phyloP scores from a whole-genome alignment of 106 monocot genomes.

The Posidonia australis region DNA sequence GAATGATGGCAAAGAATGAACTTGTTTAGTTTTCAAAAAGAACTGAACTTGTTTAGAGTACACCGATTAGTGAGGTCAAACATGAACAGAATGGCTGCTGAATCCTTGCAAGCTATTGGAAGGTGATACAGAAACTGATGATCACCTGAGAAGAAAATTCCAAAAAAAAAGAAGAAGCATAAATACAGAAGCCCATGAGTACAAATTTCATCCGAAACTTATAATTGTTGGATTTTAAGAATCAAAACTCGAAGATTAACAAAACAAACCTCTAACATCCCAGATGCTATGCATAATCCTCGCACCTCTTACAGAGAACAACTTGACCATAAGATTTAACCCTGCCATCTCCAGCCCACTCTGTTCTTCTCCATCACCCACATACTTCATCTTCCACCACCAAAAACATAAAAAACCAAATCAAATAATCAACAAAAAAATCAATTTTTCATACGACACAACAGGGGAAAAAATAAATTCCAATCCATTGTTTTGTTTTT shows the following conservation, averaged over 20 bases:
- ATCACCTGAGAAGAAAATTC: slow-evolving; percentile 35
- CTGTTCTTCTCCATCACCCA: slow-evolving; percentile 49
- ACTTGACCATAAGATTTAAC: slow-evolving; percentile 74
- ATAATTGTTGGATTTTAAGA: background rate
- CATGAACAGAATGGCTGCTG: slow-evolving; percentile 86
- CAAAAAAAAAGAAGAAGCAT: too few relatives aligned
- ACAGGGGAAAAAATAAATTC: background rate
- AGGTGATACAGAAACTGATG: slow-evolving; percentile 43
- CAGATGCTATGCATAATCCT: slow-evolving; percentile 61
- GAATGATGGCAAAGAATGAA: background rate
- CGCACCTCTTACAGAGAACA: slow-evolving; percentile 41
- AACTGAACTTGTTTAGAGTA: slow-evolving; percentile 59
- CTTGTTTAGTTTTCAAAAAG: too few relatives aligned
- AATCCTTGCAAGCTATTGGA: slow-evolving; percentile 88
- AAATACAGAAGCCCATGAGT: too few relatives aligned
- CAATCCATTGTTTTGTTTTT: background rate
- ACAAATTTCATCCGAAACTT: too few relatives aligned
- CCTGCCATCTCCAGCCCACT: slow-evolving; percentile 53
- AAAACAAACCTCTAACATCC: slow-evolving; percentile 65
- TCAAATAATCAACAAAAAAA: background rate
- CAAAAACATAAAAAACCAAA: background rate
- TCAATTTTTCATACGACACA: too few relatives aligned
- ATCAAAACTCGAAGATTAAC: background rate
- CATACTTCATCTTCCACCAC: slow-evolving; percentile 45
- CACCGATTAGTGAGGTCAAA: slow-evolving; percentile 84